Evolutionary conservation across 2,329 filamentous ascomycete species (phyloP).

Genomic region (Alternaria sp.): DNA sequence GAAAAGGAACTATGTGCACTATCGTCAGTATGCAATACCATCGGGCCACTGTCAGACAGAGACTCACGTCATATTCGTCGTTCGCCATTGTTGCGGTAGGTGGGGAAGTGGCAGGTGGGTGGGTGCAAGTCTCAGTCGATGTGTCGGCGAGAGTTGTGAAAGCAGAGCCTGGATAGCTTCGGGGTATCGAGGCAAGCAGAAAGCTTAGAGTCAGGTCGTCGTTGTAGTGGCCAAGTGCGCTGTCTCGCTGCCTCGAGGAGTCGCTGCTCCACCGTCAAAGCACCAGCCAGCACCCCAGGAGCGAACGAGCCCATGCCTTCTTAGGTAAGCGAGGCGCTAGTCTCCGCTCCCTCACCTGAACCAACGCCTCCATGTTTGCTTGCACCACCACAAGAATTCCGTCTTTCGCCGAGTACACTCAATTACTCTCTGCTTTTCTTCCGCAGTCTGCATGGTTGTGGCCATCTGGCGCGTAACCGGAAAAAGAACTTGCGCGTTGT

Average conservation of each 20-base stretch:
- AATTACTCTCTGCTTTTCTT: neutral
- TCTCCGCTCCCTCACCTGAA: conserved; percentile 3
- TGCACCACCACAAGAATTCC: conserved; percentile 1
- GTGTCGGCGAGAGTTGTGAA: neutral
- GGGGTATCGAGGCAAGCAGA: conserved; percentile 9
- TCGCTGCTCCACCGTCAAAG: conserved; percentile 20
- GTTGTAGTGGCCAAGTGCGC: conserved; percentile 22
- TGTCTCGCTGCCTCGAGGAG: conserved; percentile 24
- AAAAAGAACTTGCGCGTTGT: conserved; percentile 4
- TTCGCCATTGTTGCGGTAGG: conserved; percentile 78
- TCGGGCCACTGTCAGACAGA: conserved; percentile 32
- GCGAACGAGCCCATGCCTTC: conserved; percentile 15
- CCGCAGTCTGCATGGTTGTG: neutral
- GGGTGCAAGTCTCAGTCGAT: conserved; percentile 5
- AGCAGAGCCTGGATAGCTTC: conserved; percentile 3
- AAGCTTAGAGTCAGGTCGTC: conserved; percentile 7
- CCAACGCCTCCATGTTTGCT: conserved; percentile 1
- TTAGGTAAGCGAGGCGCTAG: conserved; percentile 20
- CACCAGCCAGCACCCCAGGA: conserved; percentile 18
- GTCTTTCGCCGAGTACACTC: neutral
- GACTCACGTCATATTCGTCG: conserved; percentile 98
- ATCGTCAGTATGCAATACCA: conserved; percentile 35
- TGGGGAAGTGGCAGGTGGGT: conserved; percentile 28
- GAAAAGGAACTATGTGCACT: conserved; percentile 83
- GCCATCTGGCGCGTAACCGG: neutral